Conservation (phyloP, 1,284 basidiomycete genomes). For the Bjerkandera adusta region DNA sequence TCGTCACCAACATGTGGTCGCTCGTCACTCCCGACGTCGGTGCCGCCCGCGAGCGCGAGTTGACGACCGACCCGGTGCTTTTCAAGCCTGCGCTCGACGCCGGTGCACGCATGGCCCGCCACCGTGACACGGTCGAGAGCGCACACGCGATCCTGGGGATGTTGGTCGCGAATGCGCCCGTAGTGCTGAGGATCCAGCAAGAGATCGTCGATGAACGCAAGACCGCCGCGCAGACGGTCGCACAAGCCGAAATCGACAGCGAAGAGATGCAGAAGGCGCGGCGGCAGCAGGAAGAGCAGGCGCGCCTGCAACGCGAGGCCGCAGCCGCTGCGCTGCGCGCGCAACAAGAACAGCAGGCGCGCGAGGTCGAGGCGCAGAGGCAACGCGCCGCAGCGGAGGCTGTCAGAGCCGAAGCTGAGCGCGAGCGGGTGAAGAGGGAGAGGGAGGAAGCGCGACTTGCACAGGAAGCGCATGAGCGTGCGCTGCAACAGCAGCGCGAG, state of each 20-base stretch:
- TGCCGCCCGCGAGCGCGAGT: slow-evolving; percentile 7
- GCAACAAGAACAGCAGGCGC: too few species aligned
- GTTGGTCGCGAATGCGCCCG: slow-evolving; percentile 11
- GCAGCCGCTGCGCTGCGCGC: too few species aligned
- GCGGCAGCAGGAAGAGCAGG: too few species aligned
- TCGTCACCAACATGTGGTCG: slow-evolving; percentile 54
- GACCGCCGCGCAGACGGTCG: slow-evolving; percentile 9
- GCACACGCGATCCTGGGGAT: slow-evolving; percentile 13
- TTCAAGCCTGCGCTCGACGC: slow-evolving; percentile 14
- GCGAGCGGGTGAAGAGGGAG: too few species aligned
- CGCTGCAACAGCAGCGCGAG: too few species aligned
- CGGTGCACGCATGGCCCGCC: slow-evolving; percentile 13
- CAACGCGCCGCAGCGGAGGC: too few species aligned
- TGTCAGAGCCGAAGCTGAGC: too few species aligned
- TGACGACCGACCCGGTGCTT: slow-evolving; percentile 5
- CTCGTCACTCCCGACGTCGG: slow-evolving; percentile 26
- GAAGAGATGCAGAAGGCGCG: too few species aligned
- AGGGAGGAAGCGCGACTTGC: too few species aligned
- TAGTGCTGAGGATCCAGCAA: slow-evolving; percentile 11
- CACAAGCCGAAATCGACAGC: slow-evolving; percentile 28
- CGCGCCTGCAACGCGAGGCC: too few species aligned
- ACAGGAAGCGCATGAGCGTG: too few species aligned
- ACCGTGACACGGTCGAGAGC: slow-evolving; percentile 10
- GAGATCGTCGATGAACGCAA: slow-evolving; percentile 18
- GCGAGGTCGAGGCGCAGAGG: too few species aligned